Percentiles rank a stretch among this genome's conserved stretches.
phyloP scores from a whole-genome alignment of 495 filamentous ascomycete genomes.

The Entonaema liquescens region DNA sequence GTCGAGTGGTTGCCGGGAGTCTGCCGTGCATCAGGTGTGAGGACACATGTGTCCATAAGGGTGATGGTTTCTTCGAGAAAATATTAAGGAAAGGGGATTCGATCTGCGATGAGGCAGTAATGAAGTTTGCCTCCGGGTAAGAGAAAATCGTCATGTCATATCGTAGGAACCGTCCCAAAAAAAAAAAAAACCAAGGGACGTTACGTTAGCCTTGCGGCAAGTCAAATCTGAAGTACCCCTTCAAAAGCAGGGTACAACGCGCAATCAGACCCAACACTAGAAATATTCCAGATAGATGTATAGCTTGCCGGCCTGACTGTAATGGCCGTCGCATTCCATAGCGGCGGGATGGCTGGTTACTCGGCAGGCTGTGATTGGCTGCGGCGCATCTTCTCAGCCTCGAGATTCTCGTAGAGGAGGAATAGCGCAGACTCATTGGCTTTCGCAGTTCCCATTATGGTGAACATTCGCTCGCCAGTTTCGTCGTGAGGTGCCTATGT shows the following conservation, averaged over 20 bases:
- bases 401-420: conserved; percentile 97
- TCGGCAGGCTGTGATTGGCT: conserved; percentile 73
- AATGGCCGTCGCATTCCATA: conserved; percentile 33
- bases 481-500: conserved; percentile 88
- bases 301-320: conserved; percentile 35
- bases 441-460: conserved; percentile 91
- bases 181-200: conserved; percentile 47
- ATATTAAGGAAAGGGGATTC: conserved; percentile 48
- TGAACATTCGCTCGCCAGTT: conserved; percentile 98
- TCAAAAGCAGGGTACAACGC: conserved; percentile 48
- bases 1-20: conserved; percentile 33
- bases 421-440: conserved; percentile 96
- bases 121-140: conserved; percentile 47
- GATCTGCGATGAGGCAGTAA: conserved; percentile 47
- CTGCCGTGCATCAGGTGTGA: conserved; percentile 34
- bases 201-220: conserved; percentile 64
- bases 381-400: conserved; percentile 97
- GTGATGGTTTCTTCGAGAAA: conserved; percentile 36
- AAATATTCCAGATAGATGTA: conserved; percentile 47
- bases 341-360: conserved; percentile 57
- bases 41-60: conserved; percentile 37
- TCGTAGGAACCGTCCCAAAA: conserved; percentile 53
- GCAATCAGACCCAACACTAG: conserved; percentile 55
- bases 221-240: conserved; percentile 63
- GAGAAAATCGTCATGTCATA: conserved; percentile 56